Percentiles rank a stretch among this genome's conserved stretches.
phyloP scores from a whole-genome alignment of 768 basidiomycete genomes.

The Phlegmacium glaucopus region DNA sequence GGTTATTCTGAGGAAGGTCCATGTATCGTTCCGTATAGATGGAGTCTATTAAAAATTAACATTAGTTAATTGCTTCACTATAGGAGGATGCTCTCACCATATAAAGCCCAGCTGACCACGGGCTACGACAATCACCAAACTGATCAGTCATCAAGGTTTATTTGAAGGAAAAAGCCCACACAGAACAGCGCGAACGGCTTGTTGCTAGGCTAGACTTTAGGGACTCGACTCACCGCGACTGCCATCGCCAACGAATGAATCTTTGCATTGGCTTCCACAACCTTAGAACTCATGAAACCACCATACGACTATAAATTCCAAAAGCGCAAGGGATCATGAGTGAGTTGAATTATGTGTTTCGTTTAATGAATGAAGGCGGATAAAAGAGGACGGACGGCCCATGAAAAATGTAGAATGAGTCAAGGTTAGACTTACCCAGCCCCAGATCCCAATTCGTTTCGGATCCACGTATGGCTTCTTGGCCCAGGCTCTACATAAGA shows the following conservation, averaged over 20 bases:
- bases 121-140: slow-evolving; percentile 44
- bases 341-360: not conserved
- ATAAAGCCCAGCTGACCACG: slow-evolving; percentile 83
- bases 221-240: slow-evolving; percentile 57
- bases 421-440: slow-evolving; percentile 68
- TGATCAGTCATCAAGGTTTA: not conserved
- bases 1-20: slow-evolving; percentile 77
- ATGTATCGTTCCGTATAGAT: slow-evolving; percentile 99
- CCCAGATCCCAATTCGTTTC: slow-evolving; percentile 92
- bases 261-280: slow-evolving; percentile 85
- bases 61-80: not conserved
- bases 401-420: not conserved
- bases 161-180: not conserved
- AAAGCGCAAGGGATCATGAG: slow-evolving; percentile 1
- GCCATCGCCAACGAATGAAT: slow-evolving; percentile 91
- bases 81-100: slow-evolving; percentile 42
- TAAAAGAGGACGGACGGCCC: not conserved
- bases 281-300: slow-evolving; percentile 93
- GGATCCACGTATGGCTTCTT: slow-evolving; percentile 85
- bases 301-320: slow-evolving; percentile 77
- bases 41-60: slow-evolving; percentile 53
- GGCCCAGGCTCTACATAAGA: slow-evolving; percentile 64
- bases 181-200: not conserved
- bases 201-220: not conserved
- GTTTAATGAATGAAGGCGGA: too few relatives aligned